Conservation (phyloP, 73 alveolate species). For the Chromera velia region DNA sequence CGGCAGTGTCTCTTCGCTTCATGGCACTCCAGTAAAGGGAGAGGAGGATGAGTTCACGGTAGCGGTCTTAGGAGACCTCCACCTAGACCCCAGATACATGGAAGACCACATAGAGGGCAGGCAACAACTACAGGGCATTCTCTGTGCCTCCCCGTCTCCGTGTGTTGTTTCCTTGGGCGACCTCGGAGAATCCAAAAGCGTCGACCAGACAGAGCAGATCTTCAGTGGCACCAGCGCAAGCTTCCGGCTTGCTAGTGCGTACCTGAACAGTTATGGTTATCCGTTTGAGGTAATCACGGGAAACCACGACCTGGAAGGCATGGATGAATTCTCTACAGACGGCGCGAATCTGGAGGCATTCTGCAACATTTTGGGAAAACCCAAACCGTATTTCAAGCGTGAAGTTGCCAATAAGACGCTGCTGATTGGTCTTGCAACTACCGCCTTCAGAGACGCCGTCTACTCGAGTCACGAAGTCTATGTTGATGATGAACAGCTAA, state of each 20-base stretch:
- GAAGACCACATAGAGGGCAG: slow-evolving; percentile 19
- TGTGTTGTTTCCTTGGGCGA: slow-evolving; percentile 28
- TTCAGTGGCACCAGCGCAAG: slow-evolving; percentile 20
- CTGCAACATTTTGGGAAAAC: slow-evolving; percentile 15
- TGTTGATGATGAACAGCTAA: slow-evolving; percentile 14
- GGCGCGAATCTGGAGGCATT: slow-evolving; percentile 6
- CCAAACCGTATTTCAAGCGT: background rate
- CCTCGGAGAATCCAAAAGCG: slow-evolving; percentile 15
- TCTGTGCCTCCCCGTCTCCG: background rate
- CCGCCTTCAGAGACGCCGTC: slow-evolving; percentile 15
- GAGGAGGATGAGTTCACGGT: no score
- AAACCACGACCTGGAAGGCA: slow-evolving; percentile 34
- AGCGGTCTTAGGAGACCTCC: slow-evolving; percentile 29
- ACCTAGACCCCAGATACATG: slow-evolving; percentile 26
- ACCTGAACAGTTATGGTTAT: slow-evolving; percentile 1
- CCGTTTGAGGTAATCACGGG: slow-evolving; percentile 13
- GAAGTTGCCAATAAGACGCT: slow-evolving; percentile 22
- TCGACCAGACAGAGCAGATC: slow-evolving; percentile 17
- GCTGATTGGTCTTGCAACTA: slow-evolving; percentile 16
- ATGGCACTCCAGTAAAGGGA: no score
- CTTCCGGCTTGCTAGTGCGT: slow-evolving; percentile 22
- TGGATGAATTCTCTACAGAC: slow-evolving; percentile 22
- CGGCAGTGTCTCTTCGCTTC: no score
- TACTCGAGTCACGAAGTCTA: slow-evolving; percentile 9
- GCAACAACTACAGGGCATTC: background rate